These are phyloP conservation scores for Pseudisothecium myosuroides DNA, from an alignment of 225 moss, liverwort and hornwort species.

Conservation along the genomic window DNA sequence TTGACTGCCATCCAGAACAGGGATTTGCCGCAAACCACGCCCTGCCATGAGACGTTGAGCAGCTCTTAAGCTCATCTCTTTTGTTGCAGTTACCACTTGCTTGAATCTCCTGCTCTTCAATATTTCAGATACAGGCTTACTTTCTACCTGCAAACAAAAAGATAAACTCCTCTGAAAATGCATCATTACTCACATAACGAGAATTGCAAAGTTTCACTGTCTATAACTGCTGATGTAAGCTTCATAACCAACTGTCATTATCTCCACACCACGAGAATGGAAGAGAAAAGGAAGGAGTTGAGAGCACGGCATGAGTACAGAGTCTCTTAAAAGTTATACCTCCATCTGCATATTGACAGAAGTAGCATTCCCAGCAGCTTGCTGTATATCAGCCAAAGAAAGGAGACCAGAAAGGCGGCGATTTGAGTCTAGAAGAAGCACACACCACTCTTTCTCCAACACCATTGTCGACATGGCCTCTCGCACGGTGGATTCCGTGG, in stretches of 20 bases:
- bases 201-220: neutral
- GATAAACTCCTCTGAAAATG: neutral
- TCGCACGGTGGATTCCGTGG: slow-evolving; percentile 45
- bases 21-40: slow-evolving; percentile 86
- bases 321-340: slow-evolving; percentile 17
- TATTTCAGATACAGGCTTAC: slow-evolving; percentile 42
- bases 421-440: slow-evolving; percentile 58
- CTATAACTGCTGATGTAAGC: neutral
- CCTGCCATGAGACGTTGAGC: slow-evolving; percentile 81
- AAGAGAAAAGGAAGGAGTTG: neutral
- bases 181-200: neutral
- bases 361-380: slow-evolving; percentile 64
- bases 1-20: slow-evolving; percentile 53
- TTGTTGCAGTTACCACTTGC: slow-evolving; percentile 54
- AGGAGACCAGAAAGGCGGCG: slow-evolving; percentile 62
- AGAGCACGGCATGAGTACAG: neutral
- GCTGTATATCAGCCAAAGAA: slow-evolving; percentile 81
- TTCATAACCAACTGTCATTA: neutral
- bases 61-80: slow-evolving; percentile 71
- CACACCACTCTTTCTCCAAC: slow-evolving; percentile 92
- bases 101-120: slow-evolving; percentile 39
- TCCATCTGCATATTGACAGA: slow-evolving; percentile 30
- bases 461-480: slow-evolving; percentile 69
- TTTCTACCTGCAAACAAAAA: slow-evolving; percentile 36
- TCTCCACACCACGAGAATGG: neutral